Evolutionary conservation across 2,329 filamentous ascomycete genomes (phyloP), one percentile per base, ranked within the genome.

Genomic region (Pestalotiopsis sp.): DNA sequence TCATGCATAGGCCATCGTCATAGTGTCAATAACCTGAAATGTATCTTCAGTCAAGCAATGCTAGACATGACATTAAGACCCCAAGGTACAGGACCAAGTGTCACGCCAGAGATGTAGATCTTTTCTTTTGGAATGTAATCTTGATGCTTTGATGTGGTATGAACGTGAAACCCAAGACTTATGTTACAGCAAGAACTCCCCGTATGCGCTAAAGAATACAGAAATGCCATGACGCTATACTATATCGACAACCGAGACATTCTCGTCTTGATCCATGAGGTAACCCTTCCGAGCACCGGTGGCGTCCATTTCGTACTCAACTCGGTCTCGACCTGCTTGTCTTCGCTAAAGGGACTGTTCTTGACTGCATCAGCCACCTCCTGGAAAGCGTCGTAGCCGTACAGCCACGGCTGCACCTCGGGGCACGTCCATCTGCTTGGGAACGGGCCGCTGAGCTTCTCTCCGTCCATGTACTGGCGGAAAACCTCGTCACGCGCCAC

Each of bases 381-480:
- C 36, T 80, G 79, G 68, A 85, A 84, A 3, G 88, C 87, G 77
- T 91, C 87, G 70, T 92, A 91, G 0, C 89, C 88, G 72, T 88
- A 92, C 61, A 92, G 71, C 87, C 89, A 91, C 0, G 86, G 85
- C 76, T 92, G 89, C 0, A 89, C 85, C 41, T 86, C 80, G 0
- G 88, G 88, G 74, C 89, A 91, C 1, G 86, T 88, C 86, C 90
- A 89, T 63, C 90, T 81, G 77, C 87, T 90, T 0, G 90, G 90
- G 71, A 91, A 92, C 1, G 85, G 83, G 1, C 82, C 84, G 52
- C 82, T 79, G 2, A 86, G 76, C 65, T 86, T 82, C 64, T 77
- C 74, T 7, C 82, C 83, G 1, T 85, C 88, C 2, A 91, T 74
- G 73, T 88, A 84, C 2, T 84, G 85, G 13, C 85, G 70, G 80